phyloP scores from a whole-genome alignment of 306 rosid species.

The Lathyrus oleraceus region DNA sequence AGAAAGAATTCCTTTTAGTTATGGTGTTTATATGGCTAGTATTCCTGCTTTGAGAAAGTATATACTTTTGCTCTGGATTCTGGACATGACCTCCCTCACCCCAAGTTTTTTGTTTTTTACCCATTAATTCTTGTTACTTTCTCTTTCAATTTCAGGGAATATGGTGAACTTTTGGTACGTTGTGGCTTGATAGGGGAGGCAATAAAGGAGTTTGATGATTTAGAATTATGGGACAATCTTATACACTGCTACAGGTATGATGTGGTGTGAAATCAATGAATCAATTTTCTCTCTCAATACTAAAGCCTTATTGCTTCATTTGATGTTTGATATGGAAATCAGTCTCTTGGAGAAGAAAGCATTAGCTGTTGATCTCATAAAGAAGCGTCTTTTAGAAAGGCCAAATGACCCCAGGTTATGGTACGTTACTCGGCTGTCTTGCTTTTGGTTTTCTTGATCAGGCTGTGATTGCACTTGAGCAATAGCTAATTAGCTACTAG shows the following conservation, averaged over 20 bases:
- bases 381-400: conserved; percentile 67
- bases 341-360: conserved; percentile 93
- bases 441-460: conserved; percentile 22
- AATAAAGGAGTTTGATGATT: conserved; percentile 76
- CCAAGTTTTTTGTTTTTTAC: background rate
- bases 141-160: conserved; percentile 60
- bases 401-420: conserved; percentile 91
- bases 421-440: conserved; percentile 47
- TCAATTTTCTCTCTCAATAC: conserved; percentile 2
- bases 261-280: conserved; percentile 21
- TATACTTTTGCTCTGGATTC: conserved; percentile 30
- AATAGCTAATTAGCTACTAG: conserved; percentile 1
- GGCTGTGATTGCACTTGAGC: conserved; percentile 22
- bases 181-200: conserved; percentile 97
- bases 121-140: conserved; percentile 5
- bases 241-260: conserved; percentile 82
- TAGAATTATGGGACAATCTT: conserved; percentile 96
- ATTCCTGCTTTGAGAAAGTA: conserved; percentile 89
- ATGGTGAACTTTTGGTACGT: conserved; percentile 85
- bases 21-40: conserved; percentile 66
- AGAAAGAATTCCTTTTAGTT: conserved; percentile 66
- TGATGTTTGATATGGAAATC: conserved; percentile 35
- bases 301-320: conserved; percentile 33
- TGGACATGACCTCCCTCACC: background rate
- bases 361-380: conserved; percentile 93